phyloP scores from a whole-genome alignment of 768 basidiomycete species.

The Gymnopilus dilepis region DNA sequence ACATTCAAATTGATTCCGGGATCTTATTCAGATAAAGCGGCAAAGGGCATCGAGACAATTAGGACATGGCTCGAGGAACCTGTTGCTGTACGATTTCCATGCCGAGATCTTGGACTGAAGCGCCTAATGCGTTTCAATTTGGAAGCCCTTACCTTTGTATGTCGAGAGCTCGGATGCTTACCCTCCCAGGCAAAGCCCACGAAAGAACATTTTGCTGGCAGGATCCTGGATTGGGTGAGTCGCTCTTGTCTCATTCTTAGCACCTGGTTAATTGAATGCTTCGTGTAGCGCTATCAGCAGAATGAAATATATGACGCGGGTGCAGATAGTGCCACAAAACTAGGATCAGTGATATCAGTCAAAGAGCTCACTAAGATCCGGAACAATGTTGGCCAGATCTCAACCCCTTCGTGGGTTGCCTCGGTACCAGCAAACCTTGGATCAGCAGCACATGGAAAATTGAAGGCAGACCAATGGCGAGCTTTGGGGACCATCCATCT shows the following conservation, averaged over 20 bases:
- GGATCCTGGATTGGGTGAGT: not conserved
- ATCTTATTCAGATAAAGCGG: not conserved
- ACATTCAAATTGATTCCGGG: not conserved
- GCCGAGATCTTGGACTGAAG: not conserved
- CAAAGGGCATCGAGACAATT: not conserved
- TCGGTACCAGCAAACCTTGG: no score
- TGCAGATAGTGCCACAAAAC: not conserved
- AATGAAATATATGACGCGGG: not conserved
- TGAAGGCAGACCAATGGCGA: no score
- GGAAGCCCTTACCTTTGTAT: not conserved
- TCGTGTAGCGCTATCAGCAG: not conserved
- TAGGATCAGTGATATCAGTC: not conserved
- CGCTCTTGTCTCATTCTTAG: not conserved
- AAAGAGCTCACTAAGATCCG: not conserved
- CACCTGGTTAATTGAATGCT: no score
- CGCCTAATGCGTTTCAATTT: not conserved
- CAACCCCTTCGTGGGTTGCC: constrained; percentile 1
- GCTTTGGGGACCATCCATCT: no score
- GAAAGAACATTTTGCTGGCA: not conserved
- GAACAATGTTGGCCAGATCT: not conserved
- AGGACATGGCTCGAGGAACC: not conserved
- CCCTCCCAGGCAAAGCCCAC: not conserved
- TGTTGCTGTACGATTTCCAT: not conserved
- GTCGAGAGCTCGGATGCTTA: not conserved
- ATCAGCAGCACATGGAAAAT: no score